These are phyloP conservation scores for Xylaria sp. DNA, from an alignment of 2,329 filamentous ascomycete species.

Conservation along the genomic window DNA sequence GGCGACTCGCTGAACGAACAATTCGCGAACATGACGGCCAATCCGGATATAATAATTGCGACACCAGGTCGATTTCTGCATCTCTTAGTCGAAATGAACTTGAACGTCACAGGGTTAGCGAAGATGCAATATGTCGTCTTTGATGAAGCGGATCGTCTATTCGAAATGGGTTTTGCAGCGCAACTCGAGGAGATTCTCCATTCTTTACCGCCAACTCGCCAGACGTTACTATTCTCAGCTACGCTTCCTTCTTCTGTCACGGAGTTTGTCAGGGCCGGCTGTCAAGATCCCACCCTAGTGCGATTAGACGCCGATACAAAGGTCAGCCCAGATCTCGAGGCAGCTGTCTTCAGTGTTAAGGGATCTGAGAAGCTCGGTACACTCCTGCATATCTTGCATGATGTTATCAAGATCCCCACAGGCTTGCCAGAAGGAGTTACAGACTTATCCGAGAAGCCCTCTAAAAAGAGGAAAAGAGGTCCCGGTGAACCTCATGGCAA, in stretches of 20 bases:
- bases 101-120: slow-evolving; percentile 74
- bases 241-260: slow-evolving; percentile 94
- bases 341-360: slow-evolving; percentile 93
- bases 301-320: slow-evolving; percentile 95
- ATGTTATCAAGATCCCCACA: slow-evolving; percentile 90
- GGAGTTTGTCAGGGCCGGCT: slow-evolving; percentile 91
- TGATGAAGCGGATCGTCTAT: slow-evolving; percentile 94
- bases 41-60: slow-evolving; percentile 97
- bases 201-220: slow-evolving; percentile 77
- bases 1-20: slow-evolving; percentile 68
- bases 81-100: slow-evolving; percentile 72
- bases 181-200: slow-evolving; percentile 66
- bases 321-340: slow-evolving; percentile 94
- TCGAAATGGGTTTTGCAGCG: slow-evolving; percentile 97
- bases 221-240: slow-evolving; percentile 94
- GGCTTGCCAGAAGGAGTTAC: slow-evolving; percentile 67
- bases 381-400: slow-evolving; percentile 85
- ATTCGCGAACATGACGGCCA: slow-evolving; percentile 66
- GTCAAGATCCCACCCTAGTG: slow-evolving; percentile 81
- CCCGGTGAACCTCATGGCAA: slow-evolving; percentile 63
- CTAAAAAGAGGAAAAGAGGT: slow-evolving; percentile 78
- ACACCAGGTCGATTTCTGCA: slow-evolving; percentile 87
- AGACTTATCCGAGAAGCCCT: slow-evolving; percentile 55
- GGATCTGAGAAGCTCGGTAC: slow-evolving; percentile 94
- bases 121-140: slow-evolving; percentile 96